Base-by-base conservation (phyloP, 2,329 filamentous ascomycete genomes). In the Penicillium sp. region DNA sequence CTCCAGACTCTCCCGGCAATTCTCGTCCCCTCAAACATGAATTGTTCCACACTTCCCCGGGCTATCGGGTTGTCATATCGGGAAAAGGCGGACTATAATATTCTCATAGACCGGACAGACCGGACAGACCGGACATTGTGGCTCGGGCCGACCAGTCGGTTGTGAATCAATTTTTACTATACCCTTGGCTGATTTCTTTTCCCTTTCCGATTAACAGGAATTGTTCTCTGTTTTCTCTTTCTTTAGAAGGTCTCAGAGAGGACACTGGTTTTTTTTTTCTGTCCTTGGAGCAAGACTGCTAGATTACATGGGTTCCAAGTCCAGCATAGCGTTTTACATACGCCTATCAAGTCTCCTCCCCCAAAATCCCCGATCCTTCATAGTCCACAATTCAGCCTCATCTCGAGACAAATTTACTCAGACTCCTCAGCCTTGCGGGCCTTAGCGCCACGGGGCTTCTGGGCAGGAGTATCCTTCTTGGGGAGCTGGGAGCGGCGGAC, bases 371-470 rank as follows among this genome's bases (percentile, higher is more conserved):
- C 39, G 41, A 48, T 39, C 55, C 42, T 47, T 48, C 55, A 53
- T 47, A 21, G 27, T 48, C 52, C 50, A 44, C 52, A 48, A 42
- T 45, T 55, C 49, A 42, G 19, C 29, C 19, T 47, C 45, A 51
- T 57, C 49, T 55, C 39, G 44, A 50, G 43, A 53, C 17, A 33
- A 29, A 58, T 70, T 71, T 75, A 75, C 64, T 73, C 72, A 44
- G 70, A 71, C 67, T 72, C 62, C 68, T 73, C 71, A 66, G 87
- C 88, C 83, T 89, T 88, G 81, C 84, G 72, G 72, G 90, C 90
- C 84, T 92, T 91, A 68, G 83, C 83, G 70, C 93, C 92, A 74
- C 91, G 86, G 70, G 83, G 82, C 87, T 96, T 96, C 73, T 78
- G 75, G 80, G 87, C 86, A 70, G 86, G 86, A 64, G 81, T 79